Percentiles rank a stretch among this genome's conserved stretches.
These are phyloP conservation scores for Massariosphaeria phaeospora DNA, from an alignment of 495 filamentous ascomycete species.

Conservation along the genomic window DNA sequence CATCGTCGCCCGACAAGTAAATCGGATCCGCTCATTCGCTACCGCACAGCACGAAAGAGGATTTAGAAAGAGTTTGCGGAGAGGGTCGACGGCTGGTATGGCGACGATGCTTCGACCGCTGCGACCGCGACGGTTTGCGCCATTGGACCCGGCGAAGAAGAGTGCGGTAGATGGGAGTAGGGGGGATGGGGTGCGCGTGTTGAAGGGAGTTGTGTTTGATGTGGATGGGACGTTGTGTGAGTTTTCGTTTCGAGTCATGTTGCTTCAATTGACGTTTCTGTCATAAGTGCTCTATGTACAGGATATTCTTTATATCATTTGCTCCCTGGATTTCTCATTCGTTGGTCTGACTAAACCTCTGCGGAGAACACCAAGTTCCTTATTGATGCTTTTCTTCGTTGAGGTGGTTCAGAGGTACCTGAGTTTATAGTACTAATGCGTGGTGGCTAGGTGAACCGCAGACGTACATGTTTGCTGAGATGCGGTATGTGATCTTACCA, in stretches of 20 bases:
- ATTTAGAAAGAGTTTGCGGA: no score
- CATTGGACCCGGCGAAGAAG: conserved; percentile 44
- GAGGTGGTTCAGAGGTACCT: no score
- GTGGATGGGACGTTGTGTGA: conserved; percentile 91
- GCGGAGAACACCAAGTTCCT: no score
- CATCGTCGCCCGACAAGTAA: no score
- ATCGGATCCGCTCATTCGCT: no score
- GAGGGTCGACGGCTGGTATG: not conserved
- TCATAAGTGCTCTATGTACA: no score
- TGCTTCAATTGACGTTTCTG: not conserved
- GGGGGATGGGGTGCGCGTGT: conserved; percentile 45
- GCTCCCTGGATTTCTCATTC: not conserved
- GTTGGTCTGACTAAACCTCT: not conserved
- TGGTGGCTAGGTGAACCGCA: conserved; percentile 64
- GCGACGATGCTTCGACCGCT: no score
- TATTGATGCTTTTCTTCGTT: no score
- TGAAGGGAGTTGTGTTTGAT: conserved; percentile 88
- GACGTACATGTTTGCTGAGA: conserved; percentile 87
- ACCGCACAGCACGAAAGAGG: no score
- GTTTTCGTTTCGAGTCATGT: conserved; percentile 27
- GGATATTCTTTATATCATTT: no score
- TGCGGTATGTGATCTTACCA: conserved; percentile 51
- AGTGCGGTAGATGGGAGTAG: conserved; percentile 35
- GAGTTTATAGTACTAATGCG: no score
- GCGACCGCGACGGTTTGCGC: conserved; percentile 44